Evolutionary conservation across 2,329 filamentous ascomycete species (phyloP), one percentile per base, ranked within the genome.

Genomic region (Blastomyces gilchristii): DNA sequence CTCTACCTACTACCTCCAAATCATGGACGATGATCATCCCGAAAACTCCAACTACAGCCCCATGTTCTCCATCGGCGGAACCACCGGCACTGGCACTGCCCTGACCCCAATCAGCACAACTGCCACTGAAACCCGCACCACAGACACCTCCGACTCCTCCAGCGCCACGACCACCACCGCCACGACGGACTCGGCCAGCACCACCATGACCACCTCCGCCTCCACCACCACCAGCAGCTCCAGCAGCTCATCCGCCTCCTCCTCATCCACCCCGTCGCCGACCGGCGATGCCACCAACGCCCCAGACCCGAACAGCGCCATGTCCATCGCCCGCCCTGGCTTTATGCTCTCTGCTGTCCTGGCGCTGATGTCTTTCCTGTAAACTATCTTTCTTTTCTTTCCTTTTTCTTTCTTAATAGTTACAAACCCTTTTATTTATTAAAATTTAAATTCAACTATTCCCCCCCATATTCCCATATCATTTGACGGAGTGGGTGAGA

Each of bases 1-100:
- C 67, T 72, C 72, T 49, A 75, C 80, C 70, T 84, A 83, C 76
- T 79, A 80, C 63, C 73, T 84, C 65, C 75, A 82, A 69, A 84
- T 84, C 69, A 72, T 82, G 69, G 73, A 76, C 67, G 81, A 82
- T 67, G 66, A 67, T 7, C 68, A 83, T 72, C 58, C 74, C 9
- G 64, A 61, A 58, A 69, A 77, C 65, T 74, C 73, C 71, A 84
- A 84, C 77, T 84, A 80, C 76, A 79, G 78, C 45, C 78, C 79
- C 7, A 77, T 76, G 65, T 84, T 84, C 73, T 73, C 76, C 47
- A 74, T 84, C 63, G 69, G 78, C 14, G 79, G 77, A 65, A 73
- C 74, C 65, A 78, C 76, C 63, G 78, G 74, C n/a, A 74, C 73
- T 18, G 68, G 71, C 3, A 68, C 59, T 22, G 59, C 63, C 69